Percentiles rank a stretch among this genome's conserved stretches.
These are phyloP conservation scores for Tetrahymena thermophila DNA, from an alignment of 73 alveolate genomes.

Conservation along the genomic window DNA sequence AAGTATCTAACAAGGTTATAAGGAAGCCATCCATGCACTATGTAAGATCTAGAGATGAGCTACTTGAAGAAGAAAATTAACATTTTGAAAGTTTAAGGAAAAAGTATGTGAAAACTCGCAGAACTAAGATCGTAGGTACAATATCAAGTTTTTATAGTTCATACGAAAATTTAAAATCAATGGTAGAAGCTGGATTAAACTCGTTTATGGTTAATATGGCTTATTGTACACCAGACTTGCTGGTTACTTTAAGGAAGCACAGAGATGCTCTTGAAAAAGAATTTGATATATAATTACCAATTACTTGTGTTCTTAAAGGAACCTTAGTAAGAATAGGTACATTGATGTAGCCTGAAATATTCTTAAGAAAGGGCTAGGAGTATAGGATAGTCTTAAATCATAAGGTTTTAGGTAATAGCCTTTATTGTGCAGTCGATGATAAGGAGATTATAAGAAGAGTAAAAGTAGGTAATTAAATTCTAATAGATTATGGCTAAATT, in stretches of 20 bases:
- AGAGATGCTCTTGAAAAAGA: conserved; percentile 6
- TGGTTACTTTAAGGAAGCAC: not conserved
- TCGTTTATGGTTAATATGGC: not conserved
- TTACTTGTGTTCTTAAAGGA: conserved; percentile 2
- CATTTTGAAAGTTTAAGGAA: not conserved
- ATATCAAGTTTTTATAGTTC: not conserved
- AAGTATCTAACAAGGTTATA: not conserved
- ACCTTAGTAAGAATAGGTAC: conserved; percentile 7
- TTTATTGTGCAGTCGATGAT: not conserved
- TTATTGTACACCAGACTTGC: not conserved
- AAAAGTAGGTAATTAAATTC: not conserved
- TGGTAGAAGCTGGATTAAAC: conserved; percentile 7
- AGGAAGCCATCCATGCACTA: not conserved
- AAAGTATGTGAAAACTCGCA: not conserved
- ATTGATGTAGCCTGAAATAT: not conserved
- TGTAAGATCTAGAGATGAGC: not conserved
- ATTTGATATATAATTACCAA: not conserved
- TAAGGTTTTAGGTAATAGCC: not conserved
- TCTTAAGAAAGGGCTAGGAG: not conserved
- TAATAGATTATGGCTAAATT: not conserved
- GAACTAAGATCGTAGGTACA: conserved; percentile 15
- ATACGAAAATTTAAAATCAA: conserved; percentile 7
- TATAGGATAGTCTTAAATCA: not conserved
- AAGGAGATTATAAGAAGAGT: not conserved
- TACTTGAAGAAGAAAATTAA: not conserved